These are phyloP conservation scores for Phallus indusiatus DNA, from an alignment of 768 basidiomycete genomes.

Conservation along the genomic window DNA sequence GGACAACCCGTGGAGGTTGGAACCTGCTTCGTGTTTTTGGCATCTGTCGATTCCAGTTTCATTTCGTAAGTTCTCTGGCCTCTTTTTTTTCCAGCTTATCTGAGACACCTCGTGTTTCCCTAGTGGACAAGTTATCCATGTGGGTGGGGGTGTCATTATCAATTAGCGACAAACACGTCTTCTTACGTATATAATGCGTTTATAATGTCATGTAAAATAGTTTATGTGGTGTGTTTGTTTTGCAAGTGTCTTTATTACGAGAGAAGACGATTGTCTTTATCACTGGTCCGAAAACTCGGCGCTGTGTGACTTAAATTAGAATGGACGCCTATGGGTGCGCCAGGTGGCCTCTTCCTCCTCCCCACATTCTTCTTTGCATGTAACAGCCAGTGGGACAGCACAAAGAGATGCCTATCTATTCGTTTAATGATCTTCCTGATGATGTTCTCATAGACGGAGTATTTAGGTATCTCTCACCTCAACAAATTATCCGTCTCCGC, in stretches of 20 bases:
- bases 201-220: too few relatives aligned
- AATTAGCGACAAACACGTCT: neutral
- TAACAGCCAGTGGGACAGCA: neutral
- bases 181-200: neutral
- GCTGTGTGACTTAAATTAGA: neutral
- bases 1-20: constrained; percentile 45
- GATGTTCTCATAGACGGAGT: constrained; percentile 5
- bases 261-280: too few relatives aligned
- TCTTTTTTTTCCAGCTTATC: neutral
- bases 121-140: constrained; percentile 21
- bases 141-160: constrained; percentile 14
- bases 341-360: neutral
- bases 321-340: neutral
- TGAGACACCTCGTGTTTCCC: constrained; percentile 5
- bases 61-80: constrained; percentile 18
- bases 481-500: constrained; percentile 7
- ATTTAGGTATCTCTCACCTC: constrained; percentile 7
- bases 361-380: constrained; percentile 1
- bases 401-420: constrained; percentile 9
- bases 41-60: constrained; percentile 37
- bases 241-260: neutral
- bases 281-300: neutral
- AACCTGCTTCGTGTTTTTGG: constrained; percentile 38
- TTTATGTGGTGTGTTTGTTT: neutral
- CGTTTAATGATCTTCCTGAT: constrained; percentile 3